Base-by-base conservation (phyloP, 106 monocot genomes). In the Dendrobium chrysotoxum region DNA sequence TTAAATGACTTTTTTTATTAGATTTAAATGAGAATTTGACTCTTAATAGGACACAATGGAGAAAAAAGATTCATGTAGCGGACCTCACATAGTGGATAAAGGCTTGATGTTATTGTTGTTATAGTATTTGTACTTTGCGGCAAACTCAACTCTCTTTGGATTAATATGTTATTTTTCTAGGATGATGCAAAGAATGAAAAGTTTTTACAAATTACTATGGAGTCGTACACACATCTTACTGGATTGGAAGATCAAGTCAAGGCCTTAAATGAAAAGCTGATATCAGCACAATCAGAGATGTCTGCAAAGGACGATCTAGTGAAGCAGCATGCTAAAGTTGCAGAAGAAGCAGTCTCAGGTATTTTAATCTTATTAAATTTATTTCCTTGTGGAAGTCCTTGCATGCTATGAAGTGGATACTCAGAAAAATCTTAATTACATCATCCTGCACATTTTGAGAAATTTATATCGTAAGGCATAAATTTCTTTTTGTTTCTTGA, bases 261-360 rank as follows among this genome's bases (percentile, higher is more conserved):
- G 64, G 25, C 23, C 67, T n/a, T 87, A 76, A 84, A 75, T 71
- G 87, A 87, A 82, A 84, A 87, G 38, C 40, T 89, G 46, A 82
- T 90, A 17, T 81, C 85, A 21, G 86, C 93, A 42, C 85, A 90
- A 75, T 80, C 88, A 42, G 93, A 93, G 75, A 88, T 90, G 28
- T 88, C 79, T 30, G 66, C 81, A 5, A 93, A 93, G 80, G 93
- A 90, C n/a, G 54, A 78, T 80, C 77, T 87, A n/a, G 93, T 93
- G 47, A 93, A 93, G 76, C 93, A 93, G 25, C 93, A 93, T 85
- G 86, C 90, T 18, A 90, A 88, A 87, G 93, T 93, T 77, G 93
- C 93, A 38, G 93, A 93, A 82, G 93, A 93, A 72, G 93, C 93
- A 55, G 85, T 93, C 8, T 86, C 88, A 90, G 93, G 93, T 93